Base-by-base conservation (phyloP, 768 basidiomycete species). In the Suillus americanus region DNA sequence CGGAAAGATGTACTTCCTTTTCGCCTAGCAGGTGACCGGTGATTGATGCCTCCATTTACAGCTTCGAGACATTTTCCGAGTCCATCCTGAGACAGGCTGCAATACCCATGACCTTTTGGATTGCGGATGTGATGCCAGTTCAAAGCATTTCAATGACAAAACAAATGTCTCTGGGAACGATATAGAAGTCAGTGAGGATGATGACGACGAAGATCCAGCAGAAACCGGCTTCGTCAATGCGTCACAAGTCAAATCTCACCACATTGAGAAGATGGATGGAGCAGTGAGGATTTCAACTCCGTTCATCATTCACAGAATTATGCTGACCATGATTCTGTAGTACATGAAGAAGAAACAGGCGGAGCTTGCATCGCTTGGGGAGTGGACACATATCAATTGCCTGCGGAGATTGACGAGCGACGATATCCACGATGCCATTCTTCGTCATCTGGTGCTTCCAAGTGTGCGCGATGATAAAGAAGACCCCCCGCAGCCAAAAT, bases 81-180 rank as follows among this genome's bases (percentile, higher is more conserved):
- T 97, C 51, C 87, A 95, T 76, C 79, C 82, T 0, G 80, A 88
- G 62, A 95, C 94, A 0, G 78, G 82, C 9, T 96, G 94, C 78
- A 91, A 96, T 66, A 99, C 96, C 2, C 97, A 99, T 70, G 97
- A 98, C 68, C 82, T 98, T 20, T 81, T 98, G 16, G 89, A 86
- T 65, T 99, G 96, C 71, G 80, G 79, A 13, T 97, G 94, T 67
- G 84, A 83, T 60, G 73, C 71, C 23, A 63, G 23, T 33, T 66
- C 60, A 69, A 40, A 25, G 25, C 60, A 62, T 48, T 25, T 51
- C 16, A 30, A 43, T 46, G 68, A 66, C 16, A 63, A 30, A 28
- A 50, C 60, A 43, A n/a, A 5, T 3, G 12, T 33, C 33, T 38
- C 38, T 3, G 9, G 18, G 38, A 40, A 41, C 25, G 18, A 25